Percentiles rank a stretch among this genome's conserved stretches.
Conservation (phyloP, 352 stramenopile genomes). For the Phytophthora sp. region DNA sequence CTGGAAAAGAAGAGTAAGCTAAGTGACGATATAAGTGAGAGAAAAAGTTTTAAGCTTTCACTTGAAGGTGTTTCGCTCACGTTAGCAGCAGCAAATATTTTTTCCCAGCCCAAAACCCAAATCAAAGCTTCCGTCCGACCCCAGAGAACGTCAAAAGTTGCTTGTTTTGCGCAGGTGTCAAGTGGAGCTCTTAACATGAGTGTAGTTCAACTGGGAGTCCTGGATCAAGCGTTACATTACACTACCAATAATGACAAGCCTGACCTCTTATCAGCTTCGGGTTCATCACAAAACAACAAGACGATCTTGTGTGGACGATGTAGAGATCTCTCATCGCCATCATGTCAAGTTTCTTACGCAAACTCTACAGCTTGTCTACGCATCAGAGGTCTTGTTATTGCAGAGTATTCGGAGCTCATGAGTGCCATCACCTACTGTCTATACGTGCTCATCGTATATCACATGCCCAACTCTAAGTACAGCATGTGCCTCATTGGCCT, state of each 20-base stretch:
- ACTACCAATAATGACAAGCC: too few relatives aligned
- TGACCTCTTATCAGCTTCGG: background rate
- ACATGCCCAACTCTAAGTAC: conserved; percentile 19
- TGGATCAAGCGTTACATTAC: conserved; percentile 8
- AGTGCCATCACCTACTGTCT: conserved; percentile 28
- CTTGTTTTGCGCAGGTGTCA: background rate
- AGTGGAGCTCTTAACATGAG: background rate
- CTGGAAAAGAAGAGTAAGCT: background rate
- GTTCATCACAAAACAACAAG: background rate
- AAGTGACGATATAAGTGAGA: background rate
- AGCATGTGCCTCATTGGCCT: conserved; percentile 25
- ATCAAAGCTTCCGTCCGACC: background rate
- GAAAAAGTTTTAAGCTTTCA: too few relatives aligned
- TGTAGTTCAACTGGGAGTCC: background rate
- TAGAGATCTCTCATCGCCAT: conserved; percentile 25
- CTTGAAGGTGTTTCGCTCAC: background rate
- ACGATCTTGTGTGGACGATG: conserved; percentile 13
- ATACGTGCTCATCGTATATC: conserved; percentile 24
- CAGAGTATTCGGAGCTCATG: conserved; percentile 40
- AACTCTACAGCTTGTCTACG: conserved; percentile 31
- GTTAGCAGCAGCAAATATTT: background rate
- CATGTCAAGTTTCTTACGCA: conserved; percentile 19
- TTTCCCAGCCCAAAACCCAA: background rate
- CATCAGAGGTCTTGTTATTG: conserved; percentile 29
- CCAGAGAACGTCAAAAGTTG: conserved; percentile 6